phyloP scores from a whole-genome alignment of 345 rosid species.

The Eucalyptus pumila region DNA sequence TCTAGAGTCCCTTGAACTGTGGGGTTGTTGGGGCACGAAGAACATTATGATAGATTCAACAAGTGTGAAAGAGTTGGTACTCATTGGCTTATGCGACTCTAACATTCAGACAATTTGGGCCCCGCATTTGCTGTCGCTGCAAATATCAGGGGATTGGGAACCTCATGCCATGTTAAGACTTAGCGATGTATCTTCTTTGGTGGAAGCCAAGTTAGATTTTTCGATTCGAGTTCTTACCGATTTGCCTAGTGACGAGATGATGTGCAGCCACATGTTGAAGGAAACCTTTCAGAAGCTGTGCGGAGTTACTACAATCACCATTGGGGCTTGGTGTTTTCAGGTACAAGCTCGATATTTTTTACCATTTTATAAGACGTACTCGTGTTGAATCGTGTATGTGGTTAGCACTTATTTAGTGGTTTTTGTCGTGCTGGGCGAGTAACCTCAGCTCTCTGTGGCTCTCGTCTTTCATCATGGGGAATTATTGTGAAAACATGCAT shows the following conservation, averaged over 20 bases:
- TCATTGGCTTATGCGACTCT: rapidly evolving
- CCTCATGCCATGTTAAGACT: background rate
- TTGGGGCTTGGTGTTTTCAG: too few species aligned
- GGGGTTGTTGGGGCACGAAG: background rate
- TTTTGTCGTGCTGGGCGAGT: too few species aligned
- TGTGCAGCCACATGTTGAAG: background rate
- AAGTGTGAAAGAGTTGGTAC: background rate
- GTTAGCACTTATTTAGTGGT: too few species aligned
- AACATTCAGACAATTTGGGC: background rate
- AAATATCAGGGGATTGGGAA: background rate
- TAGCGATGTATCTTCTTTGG: too few species aligned
- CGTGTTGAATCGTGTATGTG: too few species aligned
- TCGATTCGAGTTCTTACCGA: background rate
- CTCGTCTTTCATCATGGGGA: too few species aligned
- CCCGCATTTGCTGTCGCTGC: background rate
- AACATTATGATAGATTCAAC: background rate
- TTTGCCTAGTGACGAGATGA: background rate
- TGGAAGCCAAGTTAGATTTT: too few species aligned
- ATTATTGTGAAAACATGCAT: too few species aligned
- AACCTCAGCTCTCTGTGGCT: too few species aligned
- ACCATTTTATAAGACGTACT: too few species aligned
- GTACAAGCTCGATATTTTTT: too few species aligned
- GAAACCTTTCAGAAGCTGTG: rapidly evolving
- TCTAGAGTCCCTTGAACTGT: background rate
- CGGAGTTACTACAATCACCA: too few species aligned